These are phyloP conservation scores for Penicillium aurantiogriseum DNA, from an alignment of 2,329 filamentous ascomycete species.

Conservation along the genomic window DNA sequence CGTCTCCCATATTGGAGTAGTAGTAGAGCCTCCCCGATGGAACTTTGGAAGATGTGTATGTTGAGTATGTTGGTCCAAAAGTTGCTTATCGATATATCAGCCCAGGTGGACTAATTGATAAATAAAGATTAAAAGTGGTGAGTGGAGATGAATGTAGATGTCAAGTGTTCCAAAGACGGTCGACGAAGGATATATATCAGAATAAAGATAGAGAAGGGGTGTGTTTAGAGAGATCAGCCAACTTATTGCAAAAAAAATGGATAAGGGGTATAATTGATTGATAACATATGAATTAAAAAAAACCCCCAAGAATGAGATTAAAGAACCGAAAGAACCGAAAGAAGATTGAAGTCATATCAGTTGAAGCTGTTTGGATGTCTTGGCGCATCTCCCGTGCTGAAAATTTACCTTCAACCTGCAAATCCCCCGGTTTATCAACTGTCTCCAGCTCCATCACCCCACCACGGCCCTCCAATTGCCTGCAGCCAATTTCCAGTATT, in stretches of 20 bases:
- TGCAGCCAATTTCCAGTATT: neutral
- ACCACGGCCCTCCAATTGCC: conserved; percentile 6
- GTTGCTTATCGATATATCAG: neutral
- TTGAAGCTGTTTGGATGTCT: conserved; percentile 23
- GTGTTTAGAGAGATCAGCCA: neutral
- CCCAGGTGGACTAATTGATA: neutral
- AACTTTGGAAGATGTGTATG: neutral
- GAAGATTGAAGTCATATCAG: neutral
- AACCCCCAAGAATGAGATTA: neutral
- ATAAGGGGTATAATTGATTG: neutral
- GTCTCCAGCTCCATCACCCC: conserved; percentile 11
- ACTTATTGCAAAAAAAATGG: neutral
- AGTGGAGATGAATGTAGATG: conserved; percentile 1
- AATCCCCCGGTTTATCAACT: conserved; percentile 14
- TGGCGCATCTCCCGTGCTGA: conserved; percentile 26
- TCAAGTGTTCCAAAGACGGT: neutral
- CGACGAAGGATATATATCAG: neutral
- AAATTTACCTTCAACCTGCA: conserved; percentile 28
- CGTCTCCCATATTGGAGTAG: conserved; percentile 14
- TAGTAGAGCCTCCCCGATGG: neutral
- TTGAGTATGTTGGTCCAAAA: neutral
- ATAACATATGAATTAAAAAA: neutral
- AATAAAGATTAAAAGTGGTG: neutral
- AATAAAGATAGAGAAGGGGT: neutral
- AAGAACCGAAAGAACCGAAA: neutral